These are phyloP conservation scores for Acidiella bohemica DNA, from an alignment of 495 filamentous ascomycete genomes.

Conservation along the genomic window DNA sequence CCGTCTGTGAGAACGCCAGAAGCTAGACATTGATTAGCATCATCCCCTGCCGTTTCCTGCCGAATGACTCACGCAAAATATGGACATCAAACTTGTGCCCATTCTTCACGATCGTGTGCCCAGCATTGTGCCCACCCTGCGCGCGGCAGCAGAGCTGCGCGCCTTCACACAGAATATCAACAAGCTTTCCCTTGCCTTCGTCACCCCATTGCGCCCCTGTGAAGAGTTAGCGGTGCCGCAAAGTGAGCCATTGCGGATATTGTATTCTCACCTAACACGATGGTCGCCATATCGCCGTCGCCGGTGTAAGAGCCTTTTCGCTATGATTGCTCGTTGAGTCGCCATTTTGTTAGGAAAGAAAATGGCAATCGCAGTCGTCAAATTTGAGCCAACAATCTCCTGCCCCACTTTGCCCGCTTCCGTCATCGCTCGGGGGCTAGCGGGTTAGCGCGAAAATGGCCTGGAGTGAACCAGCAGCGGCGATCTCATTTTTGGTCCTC, in stretches of 20 bases:
- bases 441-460: no score
- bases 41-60: slow-evolving; percentile 4
- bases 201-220: slow-evolving; percentile 19
- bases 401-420: no score
- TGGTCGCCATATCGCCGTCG: slow-evolving; percentile 3
- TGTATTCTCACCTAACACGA: slow-evolving; percentile 4
- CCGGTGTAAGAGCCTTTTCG: background rate
- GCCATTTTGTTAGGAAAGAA: slow-evolving; percentile 5
- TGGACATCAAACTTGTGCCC: slow-evolving; percentile 19
- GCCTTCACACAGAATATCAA: slow-evolving; percentile 49
- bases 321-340: background rate
- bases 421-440: no score
- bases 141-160: slow-evolving; percentile 47
- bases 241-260: no score
- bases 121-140: slow-evolving; percentile 55
- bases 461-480: no score
- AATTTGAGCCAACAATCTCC: no score
- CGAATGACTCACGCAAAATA: slow-evolving; percentile 15
- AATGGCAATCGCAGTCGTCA: no score
- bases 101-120: slow-evolving; percentile 45
- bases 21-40: slow-evolving; percentile 36
- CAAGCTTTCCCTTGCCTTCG: slow-evolving; percentile 48
- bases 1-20: slow-evolving; percentile 57
- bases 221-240: background rate
- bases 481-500: no score